phyloP scores from a whole-genome alignment of 2,329 filamentous ascomycete species.

The Alternaria infectoria region DNA sequence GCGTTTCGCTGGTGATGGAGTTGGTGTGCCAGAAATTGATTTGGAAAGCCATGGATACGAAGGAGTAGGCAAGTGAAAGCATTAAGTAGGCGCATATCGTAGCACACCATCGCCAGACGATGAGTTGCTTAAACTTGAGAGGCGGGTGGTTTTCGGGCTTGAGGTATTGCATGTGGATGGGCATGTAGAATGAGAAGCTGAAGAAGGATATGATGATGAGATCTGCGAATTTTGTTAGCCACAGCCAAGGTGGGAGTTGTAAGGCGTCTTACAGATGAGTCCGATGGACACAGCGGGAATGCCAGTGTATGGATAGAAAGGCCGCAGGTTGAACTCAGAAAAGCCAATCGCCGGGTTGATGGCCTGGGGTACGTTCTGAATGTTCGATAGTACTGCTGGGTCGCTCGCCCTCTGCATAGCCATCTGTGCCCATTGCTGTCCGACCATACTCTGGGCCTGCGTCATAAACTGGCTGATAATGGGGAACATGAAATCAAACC shows the following conservation, averaged over 20 bases:
- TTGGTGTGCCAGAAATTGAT: conserved; percentile 61
- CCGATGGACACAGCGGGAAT: conserved; percentile 67
- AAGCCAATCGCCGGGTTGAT: conserved; percentile 64
- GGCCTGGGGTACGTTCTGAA: conserved; percentile 59
- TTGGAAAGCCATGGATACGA: conserved; percentile 68
- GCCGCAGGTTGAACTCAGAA: conserved; percentile 63
- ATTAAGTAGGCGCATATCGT: conserved; percentile 66
- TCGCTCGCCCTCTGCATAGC: conserved; percentile 53
- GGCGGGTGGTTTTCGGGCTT: conserved; percentile 62
- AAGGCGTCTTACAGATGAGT: conserved; percentile 57
- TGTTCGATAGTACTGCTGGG: conserved; percentile 49
- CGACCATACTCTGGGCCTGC: conserved; percentile 57
- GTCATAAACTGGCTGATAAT: conserved; percentile 57
- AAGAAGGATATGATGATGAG: conserved; percentile 73
- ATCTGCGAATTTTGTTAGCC: conserved; percentile 37
- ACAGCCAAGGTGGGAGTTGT: neutral
- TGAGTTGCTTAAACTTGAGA: conserved; percentile 63
- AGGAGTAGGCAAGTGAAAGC: conserved; percentile 67
- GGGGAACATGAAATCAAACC: conserved; percentile 61
- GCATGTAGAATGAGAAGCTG: conserved; percentile 69
- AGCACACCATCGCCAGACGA: conserved; percentile 64
- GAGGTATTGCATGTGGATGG: conserved; percentile 66
- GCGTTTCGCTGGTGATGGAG: conserved; percentile 52
- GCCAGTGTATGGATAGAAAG: conserved; percentile 61
- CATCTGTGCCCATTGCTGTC: conserved; percentile 52